These are phyloP conservation scores for Podila horticola DNA, from an alignment of 192 early-diverging fungal genomes.

Conservation along the genomic window DNA sequence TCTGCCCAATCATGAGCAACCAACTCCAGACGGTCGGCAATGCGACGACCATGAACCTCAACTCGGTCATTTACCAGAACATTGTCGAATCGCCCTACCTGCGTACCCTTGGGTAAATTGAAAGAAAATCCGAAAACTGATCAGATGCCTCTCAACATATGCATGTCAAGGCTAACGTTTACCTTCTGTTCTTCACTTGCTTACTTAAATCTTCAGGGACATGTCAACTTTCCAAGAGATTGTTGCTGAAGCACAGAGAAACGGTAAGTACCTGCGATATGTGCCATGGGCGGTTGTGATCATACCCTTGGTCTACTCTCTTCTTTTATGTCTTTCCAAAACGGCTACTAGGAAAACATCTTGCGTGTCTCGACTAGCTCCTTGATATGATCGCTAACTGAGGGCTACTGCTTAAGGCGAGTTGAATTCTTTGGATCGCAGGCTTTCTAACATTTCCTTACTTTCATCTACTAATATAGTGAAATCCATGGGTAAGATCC, in stretches of 20 bases:
- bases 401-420: too few species aligned
- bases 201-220: conserved; percentile 7
- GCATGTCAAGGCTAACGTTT: too few species aligned
- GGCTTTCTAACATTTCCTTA: background rate
- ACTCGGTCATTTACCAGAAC: conserved; percentile 75
- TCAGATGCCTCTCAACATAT: background rate
- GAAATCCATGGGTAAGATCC: conserved; percentile 52
- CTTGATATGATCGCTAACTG: too few species aligned
- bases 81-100: conserved; percentile 82
- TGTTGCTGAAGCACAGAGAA: conserved; percentile 37
- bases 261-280: conserved; percentile 27
- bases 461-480: conserved; percentile 16
- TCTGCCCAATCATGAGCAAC: conserved; percentile 47
- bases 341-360: too few species aligned
- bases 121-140: background rate
- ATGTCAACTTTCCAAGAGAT: conserved; percentile 32
- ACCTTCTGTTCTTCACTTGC: background rate
- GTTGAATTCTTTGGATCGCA: too few species aligned
- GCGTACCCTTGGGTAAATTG: conserved; percentile 72
- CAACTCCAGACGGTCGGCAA: conserved; percentile 78
- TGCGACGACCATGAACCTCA: conserved; percentile 85
- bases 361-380: too few species aligned
- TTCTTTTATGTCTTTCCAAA: too few species aligned
- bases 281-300: background rate
- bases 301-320: background rate